These are phyloP conservation scores for Phytophthora podocarpi DNA, from an alignment of 352 stramenopile species.

Conservation along the genomic window DNA sequence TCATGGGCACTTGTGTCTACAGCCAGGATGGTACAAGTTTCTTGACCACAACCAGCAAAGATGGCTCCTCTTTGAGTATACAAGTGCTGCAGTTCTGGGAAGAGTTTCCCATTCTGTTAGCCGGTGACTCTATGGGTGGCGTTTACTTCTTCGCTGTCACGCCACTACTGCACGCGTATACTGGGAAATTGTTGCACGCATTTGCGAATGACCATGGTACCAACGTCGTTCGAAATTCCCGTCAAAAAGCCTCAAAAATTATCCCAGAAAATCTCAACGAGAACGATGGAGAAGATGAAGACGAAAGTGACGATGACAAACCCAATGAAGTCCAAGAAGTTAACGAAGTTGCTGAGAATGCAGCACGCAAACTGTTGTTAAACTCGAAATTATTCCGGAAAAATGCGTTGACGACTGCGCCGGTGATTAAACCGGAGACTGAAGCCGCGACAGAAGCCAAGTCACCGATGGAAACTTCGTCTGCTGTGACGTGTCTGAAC, in stretches of 20 bases:
- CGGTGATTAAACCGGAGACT: slow-evolving; percentile 4
- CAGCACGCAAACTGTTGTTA: slow-evolving; percentile 45
- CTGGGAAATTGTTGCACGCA: slow-evolving; percentile 57
- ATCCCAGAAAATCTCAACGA: slow-evolving; percentile 9
- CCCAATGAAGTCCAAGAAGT: slow-evolving; percentile 24
- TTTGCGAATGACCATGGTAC: slow-evolving; percentile 53
- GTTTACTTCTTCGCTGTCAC: slow-evolving; percentile 68
- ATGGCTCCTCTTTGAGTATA: slow-evolving; percentile 22
- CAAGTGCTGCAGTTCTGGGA: slow-evolving; percentile 70
- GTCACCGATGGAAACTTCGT: slow-evolving; percentile 11
- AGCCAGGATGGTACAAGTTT: slow-evolving; percentile 9
- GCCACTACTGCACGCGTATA: slow-evolving; percentile 44
- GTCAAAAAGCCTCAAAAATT: slow-evolving; percentile 3
- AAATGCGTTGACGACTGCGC: slow-evolving; percentile 21
- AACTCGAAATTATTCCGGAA: slow-evolving; percentile 23
- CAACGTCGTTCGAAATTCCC: neutral
- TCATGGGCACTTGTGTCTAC: slow-evolving; percentile 45
- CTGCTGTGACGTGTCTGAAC: slow-evolving; percentile 56
- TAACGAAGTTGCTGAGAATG: slow-evolving; percentile 40
- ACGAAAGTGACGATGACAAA: neutral
- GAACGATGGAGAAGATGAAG: slow-evolving; percentile 16
- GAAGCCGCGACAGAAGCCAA: neutral
- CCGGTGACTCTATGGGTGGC: slow-evolving; percentile 46
- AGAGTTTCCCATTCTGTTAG: slow-evolving; percentile 69
- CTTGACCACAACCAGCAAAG: slow-evolving; percentile 7